Percentiles rank a stretch among this genome's conserved stretches.
Evolutionary conservation across 306 rosid genomes (phyloP).

Genomic region (Trichosanthes truncata): DNA sequence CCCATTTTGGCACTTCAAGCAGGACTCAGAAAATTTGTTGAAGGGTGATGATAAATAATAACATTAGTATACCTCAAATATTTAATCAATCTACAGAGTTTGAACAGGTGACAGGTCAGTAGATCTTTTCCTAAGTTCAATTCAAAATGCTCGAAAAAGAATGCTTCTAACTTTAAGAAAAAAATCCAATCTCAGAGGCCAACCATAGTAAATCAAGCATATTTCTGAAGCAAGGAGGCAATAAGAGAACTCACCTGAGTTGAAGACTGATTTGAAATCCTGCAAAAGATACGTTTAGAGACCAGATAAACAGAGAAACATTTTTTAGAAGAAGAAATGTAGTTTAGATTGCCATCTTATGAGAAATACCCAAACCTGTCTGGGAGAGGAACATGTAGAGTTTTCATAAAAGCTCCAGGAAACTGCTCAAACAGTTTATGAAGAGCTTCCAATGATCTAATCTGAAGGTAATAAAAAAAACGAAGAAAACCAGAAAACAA

Average conservation of each 20-base stretch:
- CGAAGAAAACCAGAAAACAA: neutral
- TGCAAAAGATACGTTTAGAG: conserved; percentile 25
- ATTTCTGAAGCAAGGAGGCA: neutral
- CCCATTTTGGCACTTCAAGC: neutral
- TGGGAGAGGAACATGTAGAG: conserved; percentile 47
- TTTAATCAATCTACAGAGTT: neutral
- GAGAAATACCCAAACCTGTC: conserved; percentile 35
- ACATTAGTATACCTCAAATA: neutral
- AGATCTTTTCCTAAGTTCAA: neutral
- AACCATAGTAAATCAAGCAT: neutral
- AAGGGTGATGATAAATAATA: neutral
- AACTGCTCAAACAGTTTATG: conserved; percentile 80
- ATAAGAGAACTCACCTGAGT: conserved; percentile 39
- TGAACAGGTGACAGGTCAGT: neutral
- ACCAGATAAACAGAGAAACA: neutral
- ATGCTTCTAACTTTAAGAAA: neutral
- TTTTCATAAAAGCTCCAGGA: conserved; percentile 81
- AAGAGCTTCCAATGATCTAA: conserved; percentile 83
- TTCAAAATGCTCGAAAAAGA: neutral
- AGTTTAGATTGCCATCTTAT: neutral
- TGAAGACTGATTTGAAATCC: conserved; percentile 38
- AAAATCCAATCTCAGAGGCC: neutral
- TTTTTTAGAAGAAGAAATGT: neutral
- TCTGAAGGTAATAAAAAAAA: conserved; percentile 38
- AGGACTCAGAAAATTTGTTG: neutral